These are phyloP conservation scores for Penicillium manginii DNA, from an alignment of 495 filamentous ascomycete genomes.

Conservation along the genomic window DNA sequence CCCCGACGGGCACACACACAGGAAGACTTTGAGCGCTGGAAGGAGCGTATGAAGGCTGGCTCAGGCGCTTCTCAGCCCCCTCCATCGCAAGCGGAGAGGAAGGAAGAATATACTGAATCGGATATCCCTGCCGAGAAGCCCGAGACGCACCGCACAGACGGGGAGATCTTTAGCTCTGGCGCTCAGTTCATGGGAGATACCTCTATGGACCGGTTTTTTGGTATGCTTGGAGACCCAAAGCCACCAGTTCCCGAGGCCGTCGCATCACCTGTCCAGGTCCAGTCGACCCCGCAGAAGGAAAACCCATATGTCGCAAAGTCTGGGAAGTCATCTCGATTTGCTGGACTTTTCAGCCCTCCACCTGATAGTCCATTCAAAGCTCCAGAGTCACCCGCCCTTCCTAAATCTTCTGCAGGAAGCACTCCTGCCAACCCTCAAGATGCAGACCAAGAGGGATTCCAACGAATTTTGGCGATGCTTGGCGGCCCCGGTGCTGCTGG, in stretches of 20 bases:
- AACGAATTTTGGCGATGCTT: slow-evolving; percentile 84
- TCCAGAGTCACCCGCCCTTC: slow-evolving; percentile 46
- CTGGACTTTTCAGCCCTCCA: slow-evolving; percentile 75
- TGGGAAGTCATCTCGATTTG: slow-evolving; percentile 77
- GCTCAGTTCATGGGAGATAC: slow-evolving; percentile 58
- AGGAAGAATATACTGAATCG: slow-evolving; percentile 36
- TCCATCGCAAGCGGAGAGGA: slow-evolving; percentile 53
- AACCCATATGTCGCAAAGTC: slow-evolving; percentile 27
- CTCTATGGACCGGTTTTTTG: slow-evolving; percentile 81
- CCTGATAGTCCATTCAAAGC: slow-evolving; percentile 58
- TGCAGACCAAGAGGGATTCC: slow-evolving; percentile 89
- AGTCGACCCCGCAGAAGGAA: slow-evolving; percentile 35
- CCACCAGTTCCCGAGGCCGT: slow-evolving; percentile 28
- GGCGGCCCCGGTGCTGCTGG: slow-evolving; percentile 41
- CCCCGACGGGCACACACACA: slow-evolving; percentile 70
- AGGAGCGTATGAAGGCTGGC: slow-evolving; percentile 83
- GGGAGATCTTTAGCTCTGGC: slow-evolving; percentile 43
- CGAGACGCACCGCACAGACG: slow-evolving; percentile 40
- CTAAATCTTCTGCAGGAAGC: slow-evolving; percentile 27
- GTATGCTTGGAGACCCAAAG: slow-evolving; percentile 60
- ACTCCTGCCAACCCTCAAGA: slow-evolving; percentile 51
- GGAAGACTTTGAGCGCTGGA: slow-evolving; percentile 95
- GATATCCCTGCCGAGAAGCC: slow-evolving; percentile 28
- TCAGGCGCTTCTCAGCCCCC: slow-evolving; percentile 31
- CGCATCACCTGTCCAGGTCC: slow-evolving; percentile 26